Base-by-base conservation (phyloP, 2,329 filamentous ascomycete species). In the Ceratocystis diversiconidia region DNA sequence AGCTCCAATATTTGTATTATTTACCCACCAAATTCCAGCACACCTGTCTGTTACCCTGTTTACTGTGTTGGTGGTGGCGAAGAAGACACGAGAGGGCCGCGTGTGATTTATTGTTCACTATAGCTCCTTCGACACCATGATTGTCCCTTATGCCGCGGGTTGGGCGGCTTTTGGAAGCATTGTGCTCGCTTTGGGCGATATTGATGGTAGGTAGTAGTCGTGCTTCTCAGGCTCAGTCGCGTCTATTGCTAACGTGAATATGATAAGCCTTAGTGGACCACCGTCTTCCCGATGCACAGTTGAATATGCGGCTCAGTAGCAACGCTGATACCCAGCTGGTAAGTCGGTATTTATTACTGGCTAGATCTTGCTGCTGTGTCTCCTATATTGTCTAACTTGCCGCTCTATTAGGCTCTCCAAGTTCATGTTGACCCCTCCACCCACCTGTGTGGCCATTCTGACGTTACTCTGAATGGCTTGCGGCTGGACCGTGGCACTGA, bases 301-400 rank as follows among this genome's bases (percentile, higher is more conserved):
- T 69, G 57, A 64, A 68, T 28, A 62, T 64, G 30, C 68, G 62
- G 17, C 30, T 65, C 6, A 65, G 66, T 50, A 64, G 57, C 25
- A 67, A 67, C 50, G 57, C 62, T 36, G 64, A 32, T 19, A 68
- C 55, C 2, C 59, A 62, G 5, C 67, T 64, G 60, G 64, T 55
- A 63, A 59, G 67, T 59, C 48, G 10, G 41, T 63, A 22, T 67
- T 63, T n/a, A 62, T 41, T n/a, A 64, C 28, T 5, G 66, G 4
- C 32, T 22, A 32, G 52, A 28, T 46, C 30, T 19, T 43, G 1
- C 3, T 12, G 3, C 17, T 19, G 15, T 62, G 41, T 7, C 30
- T 36, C 12, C 8, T 36, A 17, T 1, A 5, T 6, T 52, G 30
- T 48, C 46, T 64, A 64, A 62, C 64, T 52, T 6, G 44, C 2